Evolutionary conservation across 805 yeast species (phyloP).

Genomic region (Cyberlindnera euphorbiae): DNA sequence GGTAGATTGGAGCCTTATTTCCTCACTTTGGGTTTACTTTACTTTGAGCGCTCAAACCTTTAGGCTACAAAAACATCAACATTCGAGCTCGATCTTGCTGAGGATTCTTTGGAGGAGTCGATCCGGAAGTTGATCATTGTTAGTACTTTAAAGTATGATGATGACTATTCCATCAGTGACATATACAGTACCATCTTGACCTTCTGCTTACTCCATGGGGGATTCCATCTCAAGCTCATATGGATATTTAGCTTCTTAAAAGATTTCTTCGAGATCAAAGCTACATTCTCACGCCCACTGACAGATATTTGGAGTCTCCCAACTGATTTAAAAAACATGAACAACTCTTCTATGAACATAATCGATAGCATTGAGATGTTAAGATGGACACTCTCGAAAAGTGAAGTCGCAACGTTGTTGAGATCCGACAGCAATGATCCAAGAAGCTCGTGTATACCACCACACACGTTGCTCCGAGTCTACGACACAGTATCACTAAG

Average conservation of each 20-base stretch:
- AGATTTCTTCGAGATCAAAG: conserved; percentile 22
- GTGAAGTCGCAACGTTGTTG: neutral
- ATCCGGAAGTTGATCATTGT: conserved; percentile 17
- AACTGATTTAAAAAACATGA: neutral
- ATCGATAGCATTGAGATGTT: conserved; percentile 1
- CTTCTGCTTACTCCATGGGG: conserved; percentile 41
- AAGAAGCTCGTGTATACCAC: conserved; percentile 1
- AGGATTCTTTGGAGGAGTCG: conserved; percentile 8
- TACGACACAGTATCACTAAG: too few relatives aligned
- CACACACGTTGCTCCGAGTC: too few relatives aligned
- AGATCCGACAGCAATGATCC: neutral
- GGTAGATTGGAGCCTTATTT: conserved; percentile 14
- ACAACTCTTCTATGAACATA: neutral
- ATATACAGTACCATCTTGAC: conserved; percentile 37
- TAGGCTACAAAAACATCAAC: neutral
- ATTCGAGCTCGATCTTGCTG: neutral
- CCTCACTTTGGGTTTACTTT: conserved; percentile 11
- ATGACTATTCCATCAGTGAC: conserved; percentile 35
- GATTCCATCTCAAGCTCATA: conserved; percentile 35
- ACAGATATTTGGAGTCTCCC: conserved; percentile 2
- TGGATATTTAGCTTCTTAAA: conserved; percentile 39
- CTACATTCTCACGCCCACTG: conserved; percentile 1
- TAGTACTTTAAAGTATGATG: conserved; percentile 21
- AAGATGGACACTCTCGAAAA: conserved; percentile 2
- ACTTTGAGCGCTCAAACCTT: conserved; percentile 8